Percentiles rank a stretch among this genome's conserved stretches.
These are phyloP conservation scores for Cronartium quercuum DNA, from an alignment of 1,284 basidiomycete species.

Conservation along the genomic window DNA sequence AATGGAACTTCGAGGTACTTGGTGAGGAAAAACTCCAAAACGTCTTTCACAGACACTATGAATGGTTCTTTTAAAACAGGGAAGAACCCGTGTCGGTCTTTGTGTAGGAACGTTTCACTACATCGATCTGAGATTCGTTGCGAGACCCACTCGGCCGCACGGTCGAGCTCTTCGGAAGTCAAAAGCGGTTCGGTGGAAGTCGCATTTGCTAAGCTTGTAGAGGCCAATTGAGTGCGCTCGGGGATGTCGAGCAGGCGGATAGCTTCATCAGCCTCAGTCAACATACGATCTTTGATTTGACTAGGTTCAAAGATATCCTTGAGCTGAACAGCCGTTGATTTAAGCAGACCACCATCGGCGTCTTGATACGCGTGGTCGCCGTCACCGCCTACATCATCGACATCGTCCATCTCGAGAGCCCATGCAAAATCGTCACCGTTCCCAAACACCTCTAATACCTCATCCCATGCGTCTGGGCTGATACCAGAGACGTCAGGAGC, in stretches of 20 bases:
- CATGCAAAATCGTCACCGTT: conserved; percentile 95
- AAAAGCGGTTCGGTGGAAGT: conserved; percentile 61
- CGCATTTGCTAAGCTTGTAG: conserved; percentile 66
- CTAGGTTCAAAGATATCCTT: conserved; percentile 91
- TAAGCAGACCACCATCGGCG: conserved; percentile 55
- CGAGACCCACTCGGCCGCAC: conserved; percentile 82
- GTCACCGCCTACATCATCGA: conserved; percentile 57
- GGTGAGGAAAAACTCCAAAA: conserved; percentile 76
- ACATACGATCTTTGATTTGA: conserved; percentile 81
- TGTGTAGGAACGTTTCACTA: conserved; percentile 57
- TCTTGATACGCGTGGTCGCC: conserved; percentile 69
- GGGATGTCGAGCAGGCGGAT: conserved; percentile 86
- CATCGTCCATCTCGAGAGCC: conserved; percentile 72
- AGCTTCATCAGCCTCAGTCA: conserved; percentile 85
- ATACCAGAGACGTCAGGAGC: conserved; percentile 43
- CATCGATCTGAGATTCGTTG: conserved; percentile 64
- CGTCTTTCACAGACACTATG: conserved; percentile 70
- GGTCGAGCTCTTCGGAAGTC: conserved; percentile 64
- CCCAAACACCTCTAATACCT: conserved; percentile 94
- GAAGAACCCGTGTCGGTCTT: conserved; percentile 56
- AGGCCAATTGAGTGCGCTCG: conserved; percentile 90
- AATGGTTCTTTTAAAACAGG: conserved; percentile 63
- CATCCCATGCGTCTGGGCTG: conserved; percentile 76
- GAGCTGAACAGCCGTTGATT: conserved; percentile 15
- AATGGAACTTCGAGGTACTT: conserved; percentile 87